Base-by-base conservation (phyloP, 306 rosid genomes). In the Gynostemma pentaphyllum region DNA sequence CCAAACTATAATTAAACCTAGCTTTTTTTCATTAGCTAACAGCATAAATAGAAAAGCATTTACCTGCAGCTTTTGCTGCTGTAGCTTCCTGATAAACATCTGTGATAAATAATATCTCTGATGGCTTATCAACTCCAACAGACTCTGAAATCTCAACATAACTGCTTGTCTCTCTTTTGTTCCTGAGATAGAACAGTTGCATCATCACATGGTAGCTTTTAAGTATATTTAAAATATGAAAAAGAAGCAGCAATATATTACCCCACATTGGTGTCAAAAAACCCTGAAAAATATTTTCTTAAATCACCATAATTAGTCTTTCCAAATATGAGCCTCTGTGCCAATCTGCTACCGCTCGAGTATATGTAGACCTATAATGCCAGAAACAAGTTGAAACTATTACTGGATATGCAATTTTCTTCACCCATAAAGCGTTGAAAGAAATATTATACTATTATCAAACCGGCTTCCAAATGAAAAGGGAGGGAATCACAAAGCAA, bases 301-400 rank as follows among this genome's bases (percentile, higher is more conserved):
- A 92, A 79, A 74, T 92, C 96, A 54, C 99, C 99, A 67, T 79
- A 76, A 70, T 79, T 86, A 14, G 95, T 84, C 72, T 88, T 74
- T 40, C 99, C 96, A 71, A 92, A 88, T 74, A 92, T 67, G 30
- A 92, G 91, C 80, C 95, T 88, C 74, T 92, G 99, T 0, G 96
- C 99, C 87, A 92, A 76, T 71, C 99, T 84, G 87, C 99, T 92
- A 45, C 99, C 99, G 54, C 99, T 92, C 19, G 99, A 92, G 83
- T 92, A 92, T 69, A 92, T 88, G 83, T 92, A 92, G 28, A 84
- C 90, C 99, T 92, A 84, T 75, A 36, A 51, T 76, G 66, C 34
- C 71, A 65, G 57, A 65, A 27, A 64, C 8, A 14, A 18, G n/a
- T 6, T 9, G 10, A 62, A 6, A 29, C 27, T 64, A 32, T 29